Conservation (phyloP, 495 filamentous ascomycete species). For the Lophiostoma macrostomum region DNA sequence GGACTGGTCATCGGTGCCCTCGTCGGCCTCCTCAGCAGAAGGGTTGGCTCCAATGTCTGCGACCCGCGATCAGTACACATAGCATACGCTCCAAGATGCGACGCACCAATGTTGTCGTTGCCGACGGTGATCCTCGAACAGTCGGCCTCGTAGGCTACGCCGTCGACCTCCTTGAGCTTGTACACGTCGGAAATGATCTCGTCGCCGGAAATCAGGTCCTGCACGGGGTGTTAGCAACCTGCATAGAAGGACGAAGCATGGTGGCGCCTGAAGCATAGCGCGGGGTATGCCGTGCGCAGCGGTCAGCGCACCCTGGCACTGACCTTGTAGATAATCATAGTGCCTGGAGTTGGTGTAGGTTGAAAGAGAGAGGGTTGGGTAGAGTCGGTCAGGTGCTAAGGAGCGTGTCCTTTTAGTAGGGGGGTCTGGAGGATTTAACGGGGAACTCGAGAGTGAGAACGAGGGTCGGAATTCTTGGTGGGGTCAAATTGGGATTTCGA, state of each 20-base stretch:
- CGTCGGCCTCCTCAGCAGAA: slow-evolving; percentile 85
- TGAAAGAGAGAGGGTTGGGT: background rate
- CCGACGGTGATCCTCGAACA: slow-evolving; percentile 82
- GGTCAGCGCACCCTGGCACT: background rate
- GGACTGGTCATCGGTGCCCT: slow-evolving; percentile 62
- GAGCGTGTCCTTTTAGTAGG: background rate
- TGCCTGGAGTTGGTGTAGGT: slow-evolving; percentile 40
- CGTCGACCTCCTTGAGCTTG: slow-evolving; percentile 70
- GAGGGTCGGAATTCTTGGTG: slow-evolving; percentile 11
- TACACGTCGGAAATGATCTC: slow-evolving; percentile 96
- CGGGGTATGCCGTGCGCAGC: background rate
- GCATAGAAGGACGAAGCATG: no score
- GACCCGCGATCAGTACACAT: slow-evolving; percentile 4
- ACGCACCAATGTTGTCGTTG: slow-evolving; percentile 69
- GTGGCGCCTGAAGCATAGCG: background rate
- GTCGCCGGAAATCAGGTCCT: slow-evolving; percentile 89
- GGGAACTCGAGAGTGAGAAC: slow-evolving; percentile 3
- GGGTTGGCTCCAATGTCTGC: slow-evolving; percentile 93
- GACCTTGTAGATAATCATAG: slow-evolving; percentile 87
- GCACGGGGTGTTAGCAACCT: slow-evolving; percentile 9
- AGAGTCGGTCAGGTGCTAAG: background rate
- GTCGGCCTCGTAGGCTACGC: slow-evolving; percentile 78
- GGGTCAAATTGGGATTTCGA: slow-evolving; percentile 18
- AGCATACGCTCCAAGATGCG: background rate
- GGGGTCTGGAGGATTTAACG: background rate